Percentiles rank a stretch among this genome's conserved stretches.
Evolutionary conservation across 495 filamentous ascomycete species (phyloP).

Genomic region (Cetradonia linearis): DNA sequence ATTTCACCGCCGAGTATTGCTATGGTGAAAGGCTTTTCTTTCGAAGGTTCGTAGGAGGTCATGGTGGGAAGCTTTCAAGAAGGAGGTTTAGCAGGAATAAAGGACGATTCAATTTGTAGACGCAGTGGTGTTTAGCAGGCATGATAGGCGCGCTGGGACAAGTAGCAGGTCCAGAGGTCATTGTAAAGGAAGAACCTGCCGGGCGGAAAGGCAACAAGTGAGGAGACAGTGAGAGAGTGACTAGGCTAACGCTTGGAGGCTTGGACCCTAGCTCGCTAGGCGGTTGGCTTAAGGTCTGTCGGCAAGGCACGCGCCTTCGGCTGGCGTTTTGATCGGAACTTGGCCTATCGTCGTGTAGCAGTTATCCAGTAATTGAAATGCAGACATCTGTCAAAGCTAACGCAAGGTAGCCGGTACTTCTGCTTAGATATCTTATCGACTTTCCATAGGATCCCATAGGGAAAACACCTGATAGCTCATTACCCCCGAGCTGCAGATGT

Average conservation of each 20-base stretch:
- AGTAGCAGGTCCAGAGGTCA: not conserved
- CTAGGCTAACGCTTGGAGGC: not conserved
- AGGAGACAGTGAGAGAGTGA: not conserved
- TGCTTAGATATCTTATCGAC: no score
- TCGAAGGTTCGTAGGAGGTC: not conserved
- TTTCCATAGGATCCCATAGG: no score
- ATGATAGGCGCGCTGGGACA: not conserved
- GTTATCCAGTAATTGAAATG: not conserved
- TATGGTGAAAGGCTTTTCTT: conserved; percentile 30
- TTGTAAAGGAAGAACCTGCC: not conserved
- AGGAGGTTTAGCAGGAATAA: not conserved
- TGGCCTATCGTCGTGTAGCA: not conserved
- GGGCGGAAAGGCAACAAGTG: not conserved
- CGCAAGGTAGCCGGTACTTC: not conserved
- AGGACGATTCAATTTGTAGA: not conserved
- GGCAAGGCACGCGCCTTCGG: conserved; percentile 1
- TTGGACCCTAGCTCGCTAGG: no score
- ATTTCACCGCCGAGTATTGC: conserved; percentile 35
- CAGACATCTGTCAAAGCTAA: not conserved
- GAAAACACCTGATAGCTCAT: no score
- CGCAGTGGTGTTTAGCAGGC: not conserved
- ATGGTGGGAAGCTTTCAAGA: not conserved
- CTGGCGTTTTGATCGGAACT: not conserved
- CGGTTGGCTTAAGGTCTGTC: not conserved
- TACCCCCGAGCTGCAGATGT: no score